Evolutionary conservation across 2,329 filamentous ascomycete genomes (phyloP).

Genomic region (Aspergillus piperis): DNA sequence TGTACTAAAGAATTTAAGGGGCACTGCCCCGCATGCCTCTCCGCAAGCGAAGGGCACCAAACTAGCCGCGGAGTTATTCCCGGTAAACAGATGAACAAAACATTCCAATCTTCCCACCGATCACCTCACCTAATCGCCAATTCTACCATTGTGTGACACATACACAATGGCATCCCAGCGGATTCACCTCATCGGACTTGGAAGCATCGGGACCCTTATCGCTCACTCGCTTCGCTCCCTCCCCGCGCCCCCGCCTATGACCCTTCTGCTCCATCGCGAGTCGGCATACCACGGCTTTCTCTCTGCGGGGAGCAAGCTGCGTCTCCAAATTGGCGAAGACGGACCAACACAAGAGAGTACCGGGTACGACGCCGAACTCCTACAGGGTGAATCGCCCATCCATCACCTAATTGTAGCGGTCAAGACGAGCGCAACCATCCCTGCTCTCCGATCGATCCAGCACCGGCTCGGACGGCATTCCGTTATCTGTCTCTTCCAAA

Average conservation of each 20-base stretch:
- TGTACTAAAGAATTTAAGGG: no score
- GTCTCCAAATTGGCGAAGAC: constrained; percentile 1
- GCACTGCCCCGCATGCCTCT: no score
- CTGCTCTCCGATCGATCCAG: constrained; percentile 6
- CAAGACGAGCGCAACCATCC: constrained; percentile 6
- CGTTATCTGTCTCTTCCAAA: constrained; percentile 9
- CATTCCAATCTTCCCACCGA: no score
- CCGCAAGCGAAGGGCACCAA: no score
- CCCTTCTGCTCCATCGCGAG: constrained; percentile 21
- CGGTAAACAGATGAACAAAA: no score
- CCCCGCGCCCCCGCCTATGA: constrained; percentile 21
- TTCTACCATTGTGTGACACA: not conserved
- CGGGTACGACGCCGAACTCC: not conserved
- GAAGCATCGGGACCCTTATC: constrained; percentile 25
- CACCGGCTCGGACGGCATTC: constrained; percentile 8
- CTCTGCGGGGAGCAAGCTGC: not conserved
- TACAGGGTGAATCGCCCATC: not conserved
- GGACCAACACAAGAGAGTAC: not conserved
- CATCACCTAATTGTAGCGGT: constrained; percentile 2
- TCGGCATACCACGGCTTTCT: not conserved
- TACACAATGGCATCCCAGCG: not conserved
- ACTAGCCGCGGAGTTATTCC: no score
- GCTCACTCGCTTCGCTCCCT: constrained; percentile 22
- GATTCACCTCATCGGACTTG: constrained; percentile 23
- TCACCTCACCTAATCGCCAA: not conserved